Evolutionary conservation across 805 yeast genomes (phyloP).

Genomic region (Cyberlindnera xylosilytica): DNA sequence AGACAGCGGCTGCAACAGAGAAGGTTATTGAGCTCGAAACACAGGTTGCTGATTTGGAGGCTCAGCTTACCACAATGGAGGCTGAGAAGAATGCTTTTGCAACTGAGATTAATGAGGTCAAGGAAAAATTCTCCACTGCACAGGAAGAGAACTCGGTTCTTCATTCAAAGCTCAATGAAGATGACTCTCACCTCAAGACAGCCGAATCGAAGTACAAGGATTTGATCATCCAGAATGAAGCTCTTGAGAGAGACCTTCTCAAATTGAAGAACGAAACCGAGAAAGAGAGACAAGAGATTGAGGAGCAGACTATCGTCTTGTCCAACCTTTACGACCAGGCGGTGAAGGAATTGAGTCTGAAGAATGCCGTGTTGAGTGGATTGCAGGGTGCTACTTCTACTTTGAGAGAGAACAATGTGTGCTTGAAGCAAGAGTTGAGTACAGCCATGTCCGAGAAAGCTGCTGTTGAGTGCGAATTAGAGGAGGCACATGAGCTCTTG

Average conservation of each 20-base stretch:
- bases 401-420: conserved; percentile 1
- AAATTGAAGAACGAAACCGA: conserved; percentile 1
- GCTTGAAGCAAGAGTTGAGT: not conserved
- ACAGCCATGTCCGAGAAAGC: not conserved
- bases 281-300: conserved; percentile 2
- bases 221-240: conserved; percentile 1
- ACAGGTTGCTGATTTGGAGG: not conserved
- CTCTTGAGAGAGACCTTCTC: conserved; percentile 2
- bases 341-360: conserved; percentile 9
- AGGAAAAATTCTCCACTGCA: not conserved
- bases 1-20: conserved; percentile 1
- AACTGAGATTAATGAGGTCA: not conserved
- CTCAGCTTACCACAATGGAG: not conserved
- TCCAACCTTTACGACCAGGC: not conserved
- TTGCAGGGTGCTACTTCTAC: conserved; percentile 15
- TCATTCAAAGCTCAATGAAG: conserved; percentile 2
- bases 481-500: conserved; percentile 19
- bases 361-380: conserved; percentile 12
- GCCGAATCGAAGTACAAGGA: conserved; percentile 3
- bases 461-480: conserved; percentile 3
- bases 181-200: conserved; percentile 4
- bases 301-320: not conserved
- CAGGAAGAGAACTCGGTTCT: conserved; percentile 2
- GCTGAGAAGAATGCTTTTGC: conserved; percentile 3
- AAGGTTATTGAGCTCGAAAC: conserved; percentile 1